These are phyloP conservation scores for Phaeosphaeriaceae sp. DNA, from an alignment of 2,329 filamentous ascomycete species.

Conservation along the genomic window DNA sequence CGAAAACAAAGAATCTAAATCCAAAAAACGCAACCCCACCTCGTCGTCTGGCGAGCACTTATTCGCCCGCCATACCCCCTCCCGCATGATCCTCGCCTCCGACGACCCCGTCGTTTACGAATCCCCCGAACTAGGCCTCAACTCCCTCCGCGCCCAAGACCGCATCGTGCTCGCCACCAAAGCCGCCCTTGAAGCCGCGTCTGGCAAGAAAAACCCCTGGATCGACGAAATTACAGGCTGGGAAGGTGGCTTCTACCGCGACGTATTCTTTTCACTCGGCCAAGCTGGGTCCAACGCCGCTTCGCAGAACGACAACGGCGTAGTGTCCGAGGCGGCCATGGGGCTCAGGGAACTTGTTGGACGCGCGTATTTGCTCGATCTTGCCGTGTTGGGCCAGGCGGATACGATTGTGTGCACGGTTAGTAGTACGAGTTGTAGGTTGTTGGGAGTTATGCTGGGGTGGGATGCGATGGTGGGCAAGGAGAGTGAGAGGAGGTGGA, in stretches of 20 bases:
- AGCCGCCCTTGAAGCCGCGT: slow-evolving; percentile 51
- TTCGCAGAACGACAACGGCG: slow-evolving; percentile 16
- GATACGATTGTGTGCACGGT: slow-evolving; percentile 80
- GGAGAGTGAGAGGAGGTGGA: slow-evolving; percentile 65
- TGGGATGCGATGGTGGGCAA: slow-evolving; percentile 63
- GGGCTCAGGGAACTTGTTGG: slow-evolving; percentile 76
- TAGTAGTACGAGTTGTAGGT: slow-evolving; percentile 69
- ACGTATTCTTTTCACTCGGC: slow-evolving; percentile 82
- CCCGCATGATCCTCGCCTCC: slow-evolving; percentile 71
- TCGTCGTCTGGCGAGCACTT: slow-evolving; percentile 15
- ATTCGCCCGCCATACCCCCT: slow-evolving; percentile 34
- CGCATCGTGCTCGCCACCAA: slow-evolving; percentile 78
- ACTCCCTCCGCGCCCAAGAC: slow-evolving; percentile 69
- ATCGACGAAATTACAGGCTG: slow-evolving; percentile 81
- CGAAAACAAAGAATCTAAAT: slow-evolving; percentile 30
- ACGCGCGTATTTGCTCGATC: slow-evolving; percentile 81
- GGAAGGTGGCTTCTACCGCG: slow-evolving; percentile 86
- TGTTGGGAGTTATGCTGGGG: slow-evolving; percentile 86
- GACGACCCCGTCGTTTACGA: slow-evolving; percentile 81
- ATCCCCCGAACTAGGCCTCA: slow-evolving; percentile 66
- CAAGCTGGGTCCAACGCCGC: slow-evolving; percentile 38
- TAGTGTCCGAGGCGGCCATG: slow-evolving; percentile 58
- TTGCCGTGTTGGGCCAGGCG: slow-evolving; percentile 73
- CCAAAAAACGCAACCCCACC: slow-evolving; percentile 4
- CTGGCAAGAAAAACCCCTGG: slow-evolving; percentile 57